These are phyloP conservation scores for Tolypocladium tropicale DNA, from an alignment of 2,329 filamentous ascomycete genomes.

Conservation along the genomic window DNA sequence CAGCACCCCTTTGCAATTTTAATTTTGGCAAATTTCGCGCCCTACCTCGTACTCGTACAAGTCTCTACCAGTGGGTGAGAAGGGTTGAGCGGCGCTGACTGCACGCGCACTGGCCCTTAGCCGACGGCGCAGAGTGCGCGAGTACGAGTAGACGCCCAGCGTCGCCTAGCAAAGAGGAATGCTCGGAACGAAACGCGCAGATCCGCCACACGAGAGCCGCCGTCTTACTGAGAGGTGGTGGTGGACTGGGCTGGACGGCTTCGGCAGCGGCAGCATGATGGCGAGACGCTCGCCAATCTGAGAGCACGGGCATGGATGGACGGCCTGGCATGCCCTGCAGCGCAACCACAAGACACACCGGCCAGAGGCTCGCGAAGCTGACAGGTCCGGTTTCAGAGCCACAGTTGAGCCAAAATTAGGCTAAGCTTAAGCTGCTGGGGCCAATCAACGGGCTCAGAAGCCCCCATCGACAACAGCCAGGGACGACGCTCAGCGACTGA, in stretches of 20 bases:
- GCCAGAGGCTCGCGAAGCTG: neutral
- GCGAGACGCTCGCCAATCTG: conserved; percentile 18
- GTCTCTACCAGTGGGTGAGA: no score
- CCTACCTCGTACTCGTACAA: no score
- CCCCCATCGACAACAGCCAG: conserved; percentile 12
- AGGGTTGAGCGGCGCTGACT: neutral
- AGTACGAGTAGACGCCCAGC: neutral
- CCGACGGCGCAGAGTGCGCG: neutral
- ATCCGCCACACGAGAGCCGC: neutral
- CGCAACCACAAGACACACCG: neutral
- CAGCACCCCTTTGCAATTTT: neutral
- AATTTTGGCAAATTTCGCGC: no score
- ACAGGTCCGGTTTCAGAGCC: neutral
- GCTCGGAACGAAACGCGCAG: neutral
- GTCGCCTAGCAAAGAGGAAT: neutral
- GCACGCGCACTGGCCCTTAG: neutral
- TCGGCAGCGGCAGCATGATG: conserved; percentile 1
- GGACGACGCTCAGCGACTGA: neutral
- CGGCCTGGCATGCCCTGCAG: neutral
- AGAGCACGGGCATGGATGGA: conserved; percentile 1
- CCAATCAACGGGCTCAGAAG: conserved; percentile 23
- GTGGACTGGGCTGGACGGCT: neutral
- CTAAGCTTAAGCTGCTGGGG: conserved; percentile 16
- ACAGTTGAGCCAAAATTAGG: conserved; percentile 17
- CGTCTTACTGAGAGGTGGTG: neutral